Evolutionary conservation across 352 stramenopile genomes (phyloP).

Genomic region (Globisporangium barbulae): DNA sequence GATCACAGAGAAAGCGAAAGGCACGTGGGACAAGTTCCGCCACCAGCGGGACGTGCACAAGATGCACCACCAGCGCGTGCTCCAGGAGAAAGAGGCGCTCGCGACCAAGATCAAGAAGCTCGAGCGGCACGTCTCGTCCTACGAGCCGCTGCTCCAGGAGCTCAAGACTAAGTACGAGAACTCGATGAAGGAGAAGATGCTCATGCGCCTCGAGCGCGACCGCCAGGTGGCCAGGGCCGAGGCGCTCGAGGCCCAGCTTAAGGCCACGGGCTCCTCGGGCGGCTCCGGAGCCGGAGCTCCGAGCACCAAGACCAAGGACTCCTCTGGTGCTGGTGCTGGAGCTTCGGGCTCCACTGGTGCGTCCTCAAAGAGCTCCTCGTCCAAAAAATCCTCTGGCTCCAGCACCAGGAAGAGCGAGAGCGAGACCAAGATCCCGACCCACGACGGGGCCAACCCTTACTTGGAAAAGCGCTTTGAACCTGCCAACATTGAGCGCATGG

Average conservation of each 20-base stretch:
- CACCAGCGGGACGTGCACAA: constrained; percentile 94
- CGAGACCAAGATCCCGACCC: constrained; percentile 62
- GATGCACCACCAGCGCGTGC: constrained; percentile 94
- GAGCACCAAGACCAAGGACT: constrained; percentile 10
- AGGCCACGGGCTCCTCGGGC: constrained; percentile 27
- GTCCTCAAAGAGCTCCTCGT: constrained; percentile 22
- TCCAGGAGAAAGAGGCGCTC: constrained; percentile 95
- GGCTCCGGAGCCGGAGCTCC: background rate
- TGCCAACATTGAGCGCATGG: constrained; percentile 65
- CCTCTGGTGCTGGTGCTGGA: constrained; percentile 1
- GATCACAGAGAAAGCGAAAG: constrained; percentile 88
- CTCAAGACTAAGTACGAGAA: constrained; percentile 93
- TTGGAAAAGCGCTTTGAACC: constrained; percentile 71
- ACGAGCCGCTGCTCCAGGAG: constrained; percentile 92
- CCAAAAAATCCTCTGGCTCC: constrained; percentile 11
- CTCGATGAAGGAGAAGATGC: constrained; percentile 97
- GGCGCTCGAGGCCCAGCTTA: constrained; percentile 87
- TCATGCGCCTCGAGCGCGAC: constrained; percentile 93
- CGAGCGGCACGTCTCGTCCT: constrained; percentile 88
- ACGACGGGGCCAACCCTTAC: constrained; percentile 68
- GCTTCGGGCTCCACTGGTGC: constrained; percentile 3
- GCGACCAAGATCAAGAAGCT: constrained; percentile 90
- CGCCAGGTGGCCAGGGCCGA: constrained; percentile 86
- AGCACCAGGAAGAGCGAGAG: constrained; percentile 26
- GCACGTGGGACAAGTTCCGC: constrained; percentile 95